These are phyloP conservation scores for Xylaria sp. DNA, from an alignment of 2,329 filamentous ascomycete species.

Conservation along the genomic window DNA sequence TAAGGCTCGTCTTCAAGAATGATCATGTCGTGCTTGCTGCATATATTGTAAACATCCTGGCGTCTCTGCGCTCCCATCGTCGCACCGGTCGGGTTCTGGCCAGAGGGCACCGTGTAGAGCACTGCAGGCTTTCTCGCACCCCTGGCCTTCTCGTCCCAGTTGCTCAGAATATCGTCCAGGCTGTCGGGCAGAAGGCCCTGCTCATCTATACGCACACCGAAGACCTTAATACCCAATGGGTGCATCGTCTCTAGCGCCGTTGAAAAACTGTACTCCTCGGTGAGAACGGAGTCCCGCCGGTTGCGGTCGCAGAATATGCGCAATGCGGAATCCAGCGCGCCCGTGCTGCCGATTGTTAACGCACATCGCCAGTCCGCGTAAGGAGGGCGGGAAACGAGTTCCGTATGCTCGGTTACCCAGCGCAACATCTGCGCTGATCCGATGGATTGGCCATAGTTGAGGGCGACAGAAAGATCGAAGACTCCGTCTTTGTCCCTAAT, in stretches of 20 bases:
- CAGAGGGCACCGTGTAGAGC: constrained; percentile 74
- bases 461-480: constrained; percentile 83
- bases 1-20: constrained; percentile 96
- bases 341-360: constrained; percentile 87
- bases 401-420: constrained; percentile 94
- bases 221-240: constrained; percentile 63
- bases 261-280: constrained; percentile 92
- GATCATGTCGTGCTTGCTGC: constrained; percentile 84
- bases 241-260: constrained; percentile 71
- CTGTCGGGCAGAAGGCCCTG: constrained; percentile 63
- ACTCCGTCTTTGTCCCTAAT: constrained; percentile 56
- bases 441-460: constrained; percentile 92
- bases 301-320: constrained; percentile 80
- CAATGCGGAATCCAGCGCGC: constrained; percentile 82
- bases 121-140: constrained; percentile 63
- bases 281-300: constrained; percentile 80
- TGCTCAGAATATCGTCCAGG: constrained; percentile 63
- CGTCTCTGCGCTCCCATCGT: constrained; percentile 78
- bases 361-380: constrained; percentile 92
- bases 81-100: constrained; percentile 91
- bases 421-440: constrained; percentile 89
- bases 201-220: constrained; percentile 64
- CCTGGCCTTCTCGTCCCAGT: constrained; percentile 60
- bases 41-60: constrained; percentile 78
- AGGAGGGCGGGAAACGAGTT: constrained; percentile 86